Conservation (phyloP, 257 asterid species). For the Paraleonurus japonicus region DNA sequence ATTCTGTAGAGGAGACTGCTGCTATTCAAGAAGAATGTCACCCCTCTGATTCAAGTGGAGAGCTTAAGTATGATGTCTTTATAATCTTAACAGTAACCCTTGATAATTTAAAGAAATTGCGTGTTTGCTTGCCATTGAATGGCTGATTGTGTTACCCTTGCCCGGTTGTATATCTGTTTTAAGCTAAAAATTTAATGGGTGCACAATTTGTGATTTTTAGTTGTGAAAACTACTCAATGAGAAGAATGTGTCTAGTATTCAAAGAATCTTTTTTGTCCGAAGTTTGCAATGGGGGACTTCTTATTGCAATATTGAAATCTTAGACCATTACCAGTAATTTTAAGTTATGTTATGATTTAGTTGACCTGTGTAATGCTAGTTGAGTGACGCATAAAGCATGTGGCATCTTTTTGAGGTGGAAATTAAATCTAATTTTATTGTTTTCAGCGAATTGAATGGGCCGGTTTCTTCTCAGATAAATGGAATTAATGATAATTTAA, state of each 20-base stretch:
- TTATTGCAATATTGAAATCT: not conserved
- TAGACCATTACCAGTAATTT: not conserved
- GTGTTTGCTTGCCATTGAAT: slow-evolving; percentile 12
- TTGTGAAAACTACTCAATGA: not conserved
- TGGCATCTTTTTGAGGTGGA: no score
- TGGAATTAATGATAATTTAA: slow-evolving; percentile 27
- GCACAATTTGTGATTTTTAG: not conserved
- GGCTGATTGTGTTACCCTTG: not conserved
- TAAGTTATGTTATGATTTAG: not conserved
- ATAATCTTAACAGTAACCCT: not conserved
- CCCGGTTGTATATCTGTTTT: not conserved
- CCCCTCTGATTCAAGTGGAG: slow-evolving; percentile 27
- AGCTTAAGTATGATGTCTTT: slow-evolving; percentile 34
- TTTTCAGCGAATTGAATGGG: slow-evolving; percentile 52
- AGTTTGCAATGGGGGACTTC: not conserved
- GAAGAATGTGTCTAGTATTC: no score
- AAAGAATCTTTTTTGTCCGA: not conserved
- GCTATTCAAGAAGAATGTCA: slow-evolving; percentile 24
- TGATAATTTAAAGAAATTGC: not conserved
- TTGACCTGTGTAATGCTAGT: not conserved
- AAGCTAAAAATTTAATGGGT: not conserved
- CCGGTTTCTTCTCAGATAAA: slow-evolving; percentile 30
- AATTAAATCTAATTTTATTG: slow-evolving; percentile 19
- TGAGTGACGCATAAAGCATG: not conserved
- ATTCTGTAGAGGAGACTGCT: slow-evolving; percentile 32